Evolutionary conservation across 768 basidiomycete genomes (phyloP).

Genomic region (Tulasnella sp.): DNA sequence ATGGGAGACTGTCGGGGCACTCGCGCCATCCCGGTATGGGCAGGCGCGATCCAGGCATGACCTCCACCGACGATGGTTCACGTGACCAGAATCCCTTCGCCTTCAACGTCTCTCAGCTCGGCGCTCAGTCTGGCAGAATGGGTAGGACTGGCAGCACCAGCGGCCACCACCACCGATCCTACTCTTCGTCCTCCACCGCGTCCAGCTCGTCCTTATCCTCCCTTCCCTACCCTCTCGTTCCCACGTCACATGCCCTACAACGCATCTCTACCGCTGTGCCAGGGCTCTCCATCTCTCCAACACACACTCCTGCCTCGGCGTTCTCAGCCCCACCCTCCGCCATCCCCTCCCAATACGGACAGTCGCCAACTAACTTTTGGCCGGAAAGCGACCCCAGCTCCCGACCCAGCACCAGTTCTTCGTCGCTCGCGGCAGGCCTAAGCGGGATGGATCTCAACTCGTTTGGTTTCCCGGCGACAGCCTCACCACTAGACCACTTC

Average conservation of each 20-base stretch:
- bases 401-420: conserved; percentile 4
- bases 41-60: conserved; percentile 5
- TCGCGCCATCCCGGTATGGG: neutral
- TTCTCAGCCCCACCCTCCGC: conserved; percentile 3
- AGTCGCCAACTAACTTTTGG: conserved; percentile 11
- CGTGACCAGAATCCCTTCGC: conserved; percentile 13
- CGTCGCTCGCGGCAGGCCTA: conserved; percentile 2
- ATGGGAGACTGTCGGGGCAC: neutral
- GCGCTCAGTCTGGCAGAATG: neutral
- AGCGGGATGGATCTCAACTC: conserved; percentile 10
- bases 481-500: neutral
- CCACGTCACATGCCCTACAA: neutral
- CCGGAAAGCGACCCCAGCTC: conserved; percentile 1
- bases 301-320: neutral
- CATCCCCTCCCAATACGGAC: neutral
- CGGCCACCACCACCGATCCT: conserved; percentile 4
- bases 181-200: conserved; percentile 1
- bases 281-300: conserved; percentile 1
- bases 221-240: conserved; percentile 11
- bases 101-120: conserved; percentile 4
- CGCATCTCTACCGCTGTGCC: neutral
- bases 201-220: conserved; percentile 9
- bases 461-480: neutral
- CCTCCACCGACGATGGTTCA: conserved; percentile 2
- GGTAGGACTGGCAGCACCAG: neutral